Conservation (phyloP, 2,329 filamentous ascomycete genomes). For the Epicoccum nigrum region DNA sequence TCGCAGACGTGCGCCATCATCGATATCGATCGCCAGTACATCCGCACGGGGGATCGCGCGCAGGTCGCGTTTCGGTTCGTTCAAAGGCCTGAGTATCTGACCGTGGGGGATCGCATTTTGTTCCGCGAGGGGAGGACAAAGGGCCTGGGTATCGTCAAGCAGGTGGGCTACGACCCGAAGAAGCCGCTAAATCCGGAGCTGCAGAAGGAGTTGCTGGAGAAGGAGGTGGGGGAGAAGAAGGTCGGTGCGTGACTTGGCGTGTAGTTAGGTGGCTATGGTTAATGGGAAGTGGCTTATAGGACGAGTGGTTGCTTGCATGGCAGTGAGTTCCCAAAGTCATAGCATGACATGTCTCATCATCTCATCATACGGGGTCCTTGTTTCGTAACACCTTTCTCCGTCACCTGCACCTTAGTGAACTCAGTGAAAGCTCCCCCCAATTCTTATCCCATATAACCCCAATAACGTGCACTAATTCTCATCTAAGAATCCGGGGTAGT, state of each 20-base stretch:
- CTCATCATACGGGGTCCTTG: too few relatives aligned
- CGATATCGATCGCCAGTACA: constrained; percentile 94
- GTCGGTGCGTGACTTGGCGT: constrained; percentile 6
- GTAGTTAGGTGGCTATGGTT: not conserved
- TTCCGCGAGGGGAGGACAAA: constrained; percentile 96
- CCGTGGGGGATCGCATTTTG: constrained; percentile 83
- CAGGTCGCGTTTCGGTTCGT: constrained; percentile 94
- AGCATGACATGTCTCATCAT: too few relatives aligned
- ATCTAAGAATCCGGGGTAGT: too few relatives aligned
- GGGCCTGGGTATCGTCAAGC: constrained; percentile 92
- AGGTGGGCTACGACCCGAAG: constrained; percentile 79
- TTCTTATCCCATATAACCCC: too few relatives aligned
- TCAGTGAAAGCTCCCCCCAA: too few relatives aligned
- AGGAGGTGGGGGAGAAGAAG: constrained; percentile 23
- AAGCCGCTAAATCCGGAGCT: constrained; percentile 51
- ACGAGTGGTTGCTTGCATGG: too few relatives aligned
- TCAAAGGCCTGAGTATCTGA: constrained; percentile 90
- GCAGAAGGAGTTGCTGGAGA: constrained; percentile 29
- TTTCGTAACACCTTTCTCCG: too few relatives aligned
- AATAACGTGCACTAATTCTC: too few relatives aligned
- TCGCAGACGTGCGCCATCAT: constrained; percentile 97
- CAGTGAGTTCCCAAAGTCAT: too few relatives aligned
- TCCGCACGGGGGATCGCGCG: constrained; percentile 92
- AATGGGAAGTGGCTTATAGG: too few relatives aligned
- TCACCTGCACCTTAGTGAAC: too few relatives aligned